Base-by-base conservation (phyloP, 805 yeast genomes). In the Priceomyces carsonii region DNA sequence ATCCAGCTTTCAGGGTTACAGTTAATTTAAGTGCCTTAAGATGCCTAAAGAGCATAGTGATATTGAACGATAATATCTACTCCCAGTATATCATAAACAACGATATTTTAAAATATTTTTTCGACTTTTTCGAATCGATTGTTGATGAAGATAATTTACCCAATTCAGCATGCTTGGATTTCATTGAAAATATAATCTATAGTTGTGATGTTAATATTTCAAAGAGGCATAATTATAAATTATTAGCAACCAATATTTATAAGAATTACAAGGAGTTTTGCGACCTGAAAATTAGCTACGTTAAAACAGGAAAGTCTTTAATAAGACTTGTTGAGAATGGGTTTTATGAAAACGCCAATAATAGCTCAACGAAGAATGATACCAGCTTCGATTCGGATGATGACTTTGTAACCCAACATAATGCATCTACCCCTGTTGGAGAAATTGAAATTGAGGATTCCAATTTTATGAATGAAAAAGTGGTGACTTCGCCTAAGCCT, bases 81-180 rank as follows among this genome's bases (percentile, higher is more conserved):
- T 71, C 75, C 14, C 55, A 75, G 18, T 73, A 75, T 42, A 69
- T 90, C 33, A 67, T 84, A 12, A 66, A 77, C 10, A 65, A 78
- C 37, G 71, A 78, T 31, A 53, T 82, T 4, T 65, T 82, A 35
- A 66, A 60, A 3, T 61, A 67, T 14, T 66, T 81, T 21, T 69
- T 85, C 38, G 51, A 56, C 1, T 63, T 78, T 32, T 66, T 85
- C 42, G 59, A 64, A 15, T 71, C 64, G 9, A 73, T 77, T 7
- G 63, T 71, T 5, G 59, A 66, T 19, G 59, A 61, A 24, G 79
- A 85, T 53, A 84, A 81, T 51, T 60, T 89, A 40, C 72, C 84
- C 3, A 84, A 79, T 50, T 88, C 96, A 0, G 75, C 90, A 5
- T 75, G 91, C 43, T 65, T 88, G 29, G 89, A 85, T 53, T 65